Percentiles rank a stretch among this genome's conserved stretches.
Evolutionary conservation across 805 yeast genomes (phyloP).

Genomic region (Yarrowia hollandica): DNA sequence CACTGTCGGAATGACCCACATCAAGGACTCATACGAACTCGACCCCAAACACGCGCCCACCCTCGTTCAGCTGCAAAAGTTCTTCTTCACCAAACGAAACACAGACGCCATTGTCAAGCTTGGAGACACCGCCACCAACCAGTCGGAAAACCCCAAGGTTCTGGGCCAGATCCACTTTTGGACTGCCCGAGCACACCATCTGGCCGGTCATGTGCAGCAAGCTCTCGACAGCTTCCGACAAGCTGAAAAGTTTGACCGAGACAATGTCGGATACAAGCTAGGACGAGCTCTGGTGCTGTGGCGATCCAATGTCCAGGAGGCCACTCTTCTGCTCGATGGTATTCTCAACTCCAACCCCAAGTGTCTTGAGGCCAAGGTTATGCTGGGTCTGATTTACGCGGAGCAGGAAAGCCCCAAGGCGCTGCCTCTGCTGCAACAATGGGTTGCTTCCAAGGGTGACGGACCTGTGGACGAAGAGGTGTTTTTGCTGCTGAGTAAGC

Average conservation of each 20-base stretch:
- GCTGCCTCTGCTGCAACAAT: conserved; percentile 3
- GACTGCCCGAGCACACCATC: conserved; percentile 78
- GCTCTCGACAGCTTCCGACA: conserved; percentile 74
- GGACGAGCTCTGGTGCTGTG: conserved; percentile 87
- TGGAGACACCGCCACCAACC: conserved; percentile 51
- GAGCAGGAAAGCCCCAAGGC: conserved; percentile 42
- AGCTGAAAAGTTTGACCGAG: conserved; percentile 60
- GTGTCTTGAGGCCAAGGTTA: conserved; percentile 64
- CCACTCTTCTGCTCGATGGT: conserved; percentile 79
- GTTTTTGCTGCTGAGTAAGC: conserved; percentile 60
- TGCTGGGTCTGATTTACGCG: conserved; percentile 72
- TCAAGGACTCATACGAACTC: conserved; percentile 46
- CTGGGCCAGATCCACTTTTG: conserved; percentile 72
- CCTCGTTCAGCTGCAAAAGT: conserved; percentile 65
- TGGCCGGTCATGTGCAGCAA: conserved; percentile 57
- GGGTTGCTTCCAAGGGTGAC: conserved; percentile 25
- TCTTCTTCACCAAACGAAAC: conserved; percentile 67
- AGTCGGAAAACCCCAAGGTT: conserved; percentile 46
- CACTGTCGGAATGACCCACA: conserved; percentile 53
- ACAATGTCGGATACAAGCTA: conserved; percentile 66
- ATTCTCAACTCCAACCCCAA: conserved; percentile 65
- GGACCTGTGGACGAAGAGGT: conserved; percentile 22
- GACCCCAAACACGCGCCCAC: conserved; percentile 59
- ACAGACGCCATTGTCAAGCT: conserved; percentile 58
- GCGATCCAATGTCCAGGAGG: conserved; percentile 77